Base-by-base conservation (phyloP, 208 protist species). In the Strigomonas galati region DNA sequence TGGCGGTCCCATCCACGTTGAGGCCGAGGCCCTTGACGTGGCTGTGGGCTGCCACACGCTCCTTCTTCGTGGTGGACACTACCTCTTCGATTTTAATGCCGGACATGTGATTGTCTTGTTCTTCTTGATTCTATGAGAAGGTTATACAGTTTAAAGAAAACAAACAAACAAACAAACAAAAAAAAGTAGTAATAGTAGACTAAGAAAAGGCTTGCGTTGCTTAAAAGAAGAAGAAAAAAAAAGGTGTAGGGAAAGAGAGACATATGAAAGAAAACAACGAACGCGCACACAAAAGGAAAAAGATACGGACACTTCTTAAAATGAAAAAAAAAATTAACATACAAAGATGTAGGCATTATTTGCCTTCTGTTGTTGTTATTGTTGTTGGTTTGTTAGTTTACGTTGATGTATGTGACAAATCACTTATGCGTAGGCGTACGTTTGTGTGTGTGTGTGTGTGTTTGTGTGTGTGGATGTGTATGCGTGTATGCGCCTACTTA, bases 21-120 rank as follows among this genome's bases (percentile, higher is more conserved):
- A 99, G 80, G 17, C 99, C 93, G 7, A 99, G 89, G 10, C 99
- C 99, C 68, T 99, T 99, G 63, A 99, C 86, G 76, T 99, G 99
- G 59, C 88, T 98, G 76, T 99, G 99, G 6, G 98, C 84, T 21
- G 98, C 94, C 52, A 99, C 93, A 49, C 99, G 90, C 84, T 99
- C 86, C 68, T 89, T 87, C 67, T 97, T 96, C 19, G 95, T 97
- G 57, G 96, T 98, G 24, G 97, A 98, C 56, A 97, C 88, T 35
- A 99, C 97, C 69, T 99, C 96, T 67, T 98, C 92, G 71, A 98
- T 98, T 62, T 97, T 97, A 23, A 98, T 95, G 31, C 72, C 77
- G 40, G 90, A 92, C 90, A 97, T 97, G 24, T 52, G 14, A 32
- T 31, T 30, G 21, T 59, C 5, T 44, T 31, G 7, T 35, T 71